phyloP scores from a whole-genome alignment of 257 asterid genomes.

The Fraxinus anomala region DNA sequence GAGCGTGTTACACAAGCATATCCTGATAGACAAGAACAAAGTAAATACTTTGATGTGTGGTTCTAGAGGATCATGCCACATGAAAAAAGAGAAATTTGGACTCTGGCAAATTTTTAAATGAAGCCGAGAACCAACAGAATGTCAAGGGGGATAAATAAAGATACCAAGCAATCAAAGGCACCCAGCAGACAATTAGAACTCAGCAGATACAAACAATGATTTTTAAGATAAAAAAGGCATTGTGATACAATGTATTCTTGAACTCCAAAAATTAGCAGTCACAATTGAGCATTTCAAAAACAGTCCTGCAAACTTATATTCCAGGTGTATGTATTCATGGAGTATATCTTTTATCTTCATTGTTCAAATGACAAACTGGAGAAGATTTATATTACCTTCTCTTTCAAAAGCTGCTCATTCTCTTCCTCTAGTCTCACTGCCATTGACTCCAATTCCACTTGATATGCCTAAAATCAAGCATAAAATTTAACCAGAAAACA shows the following conservation, averaged over 20 bases:
- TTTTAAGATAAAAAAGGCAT: background rate
- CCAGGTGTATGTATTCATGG: background rate
- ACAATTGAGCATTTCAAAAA: background rate
- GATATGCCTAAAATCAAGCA: constrained; percentile 59
- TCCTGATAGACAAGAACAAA: constrained; percentile 6
- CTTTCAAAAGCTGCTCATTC: constrained; percentile 65
- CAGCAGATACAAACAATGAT: background rate
- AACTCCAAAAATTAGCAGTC: constrained; percentile 5
- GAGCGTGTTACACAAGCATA: constrained; percentile 10
- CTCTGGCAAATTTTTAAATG: constrained; percentile 7
- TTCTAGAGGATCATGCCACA: constrained; percentile 10
- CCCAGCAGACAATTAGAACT: constrained; percentile 2
- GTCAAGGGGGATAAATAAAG: background rate
- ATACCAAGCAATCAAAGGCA: constrained; percentile 7
- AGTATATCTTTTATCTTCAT: constrained; percentile 9
- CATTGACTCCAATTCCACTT: constrained; percentile 84
- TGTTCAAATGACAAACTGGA: background rate
- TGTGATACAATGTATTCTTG: background rate
- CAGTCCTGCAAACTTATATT: background rate
- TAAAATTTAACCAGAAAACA: constrained; percentile 17
- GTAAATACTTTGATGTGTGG: background rate
- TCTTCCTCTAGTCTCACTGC: constrained; percentile 81
- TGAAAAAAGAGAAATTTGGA: background rate
- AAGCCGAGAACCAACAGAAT: background rate
- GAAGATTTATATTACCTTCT: constrained; percentile 51